A percentile compares a stretch with the other conserved stretches of the same genome.
phyloP scores from a whole-genome alignment of 2,329 filamentous ascomycete species.

The Cladosporium oxysporum region DNA sequence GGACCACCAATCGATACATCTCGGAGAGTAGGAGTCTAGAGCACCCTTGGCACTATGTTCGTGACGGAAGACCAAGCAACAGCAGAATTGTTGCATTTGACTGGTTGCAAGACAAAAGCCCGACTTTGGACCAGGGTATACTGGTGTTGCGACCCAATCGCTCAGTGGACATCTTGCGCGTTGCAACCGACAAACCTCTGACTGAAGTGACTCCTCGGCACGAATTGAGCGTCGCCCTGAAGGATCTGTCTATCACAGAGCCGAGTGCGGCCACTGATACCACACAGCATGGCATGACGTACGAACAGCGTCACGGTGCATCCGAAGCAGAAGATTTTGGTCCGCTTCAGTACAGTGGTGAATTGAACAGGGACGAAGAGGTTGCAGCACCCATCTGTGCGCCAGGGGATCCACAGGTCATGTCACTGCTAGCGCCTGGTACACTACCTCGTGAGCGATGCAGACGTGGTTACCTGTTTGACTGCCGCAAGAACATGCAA shows the following conservation, averaged over 20 bases:
- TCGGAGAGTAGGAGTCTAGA: constrained; percentile 45
- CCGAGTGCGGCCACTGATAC: constrained; percentile 21
- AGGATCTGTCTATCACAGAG: constrained; percentile 30
- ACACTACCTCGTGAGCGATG: constrained; percentile 55
- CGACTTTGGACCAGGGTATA: constrained; percentile 51
- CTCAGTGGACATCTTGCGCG: constrained; percentile 51
- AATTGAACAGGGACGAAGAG: constrained; percentile 15
- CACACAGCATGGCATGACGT: neutral
- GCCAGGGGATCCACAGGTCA: constrained; percentile 26
- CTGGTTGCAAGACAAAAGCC: constrained; percentile 54
- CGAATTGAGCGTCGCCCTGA: constrained; percentile 39
- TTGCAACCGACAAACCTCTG: constrained; percentile 44
- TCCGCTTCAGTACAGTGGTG: constrained; percentile 20
- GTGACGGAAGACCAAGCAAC: constrained; percentile 47
- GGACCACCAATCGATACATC: constrained; percentile 48
- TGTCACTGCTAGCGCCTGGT: constrained; percentile 27
- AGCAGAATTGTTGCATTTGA: constrained; percentile 61
- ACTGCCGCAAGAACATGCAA: constrained; percentile 64
- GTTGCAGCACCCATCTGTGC: constrained; percentile 17
- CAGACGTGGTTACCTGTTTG: constrained; percentile 57
- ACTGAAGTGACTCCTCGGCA: constrained; percentile 47
- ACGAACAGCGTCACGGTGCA: constrained; percentile 12
- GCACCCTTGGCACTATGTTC: constrained; percentile 49
- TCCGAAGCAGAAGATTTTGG: constrained; percentile 32
- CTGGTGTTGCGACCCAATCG: constrained; percentile 56